phyloP scores from a whole-genome alignment of 495 filamentous ascomycete species.

The Evernia prunastri region DNA sequence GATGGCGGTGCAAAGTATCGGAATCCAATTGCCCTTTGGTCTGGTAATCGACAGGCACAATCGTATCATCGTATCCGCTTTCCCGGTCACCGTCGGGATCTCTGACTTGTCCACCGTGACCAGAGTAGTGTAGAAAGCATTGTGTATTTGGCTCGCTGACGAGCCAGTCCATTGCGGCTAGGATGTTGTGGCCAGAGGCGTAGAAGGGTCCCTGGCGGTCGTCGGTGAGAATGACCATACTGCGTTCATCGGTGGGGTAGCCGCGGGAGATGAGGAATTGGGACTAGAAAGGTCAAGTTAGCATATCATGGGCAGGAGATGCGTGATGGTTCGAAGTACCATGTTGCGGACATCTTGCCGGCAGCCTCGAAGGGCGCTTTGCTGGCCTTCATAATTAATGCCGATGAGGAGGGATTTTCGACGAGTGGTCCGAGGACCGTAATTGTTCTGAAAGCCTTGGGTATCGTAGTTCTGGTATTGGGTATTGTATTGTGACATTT shows the following conservation, averaged over 20 bases:
- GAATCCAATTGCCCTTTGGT: slow-evolving; percentile 46
- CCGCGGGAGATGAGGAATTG: slow-evolving; percentile 30
- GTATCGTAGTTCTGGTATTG: no score
- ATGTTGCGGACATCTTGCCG: slow-evolving; percentile 52
- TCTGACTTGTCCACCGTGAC: slow-evolving; percentile 48
- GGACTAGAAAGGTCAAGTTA: slow-evolving; percentile 6
- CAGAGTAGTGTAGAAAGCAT: slow-evolving; percentile 52
- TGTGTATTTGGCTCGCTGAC: slow-evolving; percentile 41
- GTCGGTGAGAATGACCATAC: slow-evolving; percentile 52
- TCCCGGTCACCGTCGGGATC: slow-evolving; percentile 40
- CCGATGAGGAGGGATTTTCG: slow-evolving; percentile 55
- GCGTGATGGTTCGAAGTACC: slow-evolving; percentile 37
- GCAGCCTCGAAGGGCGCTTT: slow-evolving; percentile 48
- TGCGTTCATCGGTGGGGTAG: slow-evolving; percentile 41
- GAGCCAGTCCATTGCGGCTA: slow-evolving; percentile 53
- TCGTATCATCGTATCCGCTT: slow-evolving; percentile 47
- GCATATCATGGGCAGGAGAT: background rate
- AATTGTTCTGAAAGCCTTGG: slow-evolving; percentile 8
- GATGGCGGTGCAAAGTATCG: slow-evolving; percentile 43
- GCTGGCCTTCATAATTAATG: slow-evolving; percentile 54
- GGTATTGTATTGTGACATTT: slow-evolving; percentile 3
- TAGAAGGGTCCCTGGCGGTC: slow-evolving; percentile 43
- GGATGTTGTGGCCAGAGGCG: slow-evolving; percentile 50
- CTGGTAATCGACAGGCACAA: slow-evolving; percentile 51
- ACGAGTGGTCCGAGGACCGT: slow-evolving; percentile 24